phyloP scores from a whole-genome alignment of 768 basidiomycete genomes.

The Kwoniella pini region DNA sequence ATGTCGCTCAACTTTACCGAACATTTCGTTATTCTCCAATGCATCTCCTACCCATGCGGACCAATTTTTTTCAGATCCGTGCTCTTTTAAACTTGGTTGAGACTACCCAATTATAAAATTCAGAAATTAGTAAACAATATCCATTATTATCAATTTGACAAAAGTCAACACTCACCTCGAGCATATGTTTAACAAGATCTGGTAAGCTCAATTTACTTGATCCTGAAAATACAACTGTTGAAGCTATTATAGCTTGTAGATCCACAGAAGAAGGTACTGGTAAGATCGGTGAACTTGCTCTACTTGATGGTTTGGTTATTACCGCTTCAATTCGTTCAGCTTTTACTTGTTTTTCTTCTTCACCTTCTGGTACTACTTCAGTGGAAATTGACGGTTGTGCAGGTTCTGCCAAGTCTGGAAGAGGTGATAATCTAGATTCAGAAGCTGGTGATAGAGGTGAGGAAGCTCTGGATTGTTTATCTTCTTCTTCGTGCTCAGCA shows the following conservation, averaged over 20 bases:
- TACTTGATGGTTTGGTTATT: not conserved
- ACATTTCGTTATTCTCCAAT: conserved; percentile 46
- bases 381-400: no score
- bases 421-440: conserved; percentile 9
- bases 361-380: not conserved
- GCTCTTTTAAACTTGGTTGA: conserved; percentile 44
- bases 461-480: conserved; percentile 6
- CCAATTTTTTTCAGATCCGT: conserved; percentile 45
- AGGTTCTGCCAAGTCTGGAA: conserved; percentile 1
- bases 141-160: no score
- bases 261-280: conserved; percentile 36
- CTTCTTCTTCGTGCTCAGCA: not conserved
- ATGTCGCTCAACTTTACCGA: conserved; percentile 50
- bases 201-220: conserved; percentile 45
- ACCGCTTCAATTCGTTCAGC: conserved; percentile 10
- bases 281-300: conserved; percentile 2
- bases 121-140: no score
- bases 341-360: conserved; percentile 14
- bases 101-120: no score
- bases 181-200: conserved; percentile 53
- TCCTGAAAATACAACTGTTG: conserved; percentile 52
- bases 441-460: conserved; percentile 19
- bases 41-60: conserved; percentile 33
- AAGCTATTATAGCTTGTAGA: conserved; percentile 46
- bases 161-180: conserved; percentile 48